phyloP scores from a whole-genome alignment of 177 flowering plant genomes.

The Vitis hybrid region DNA sequence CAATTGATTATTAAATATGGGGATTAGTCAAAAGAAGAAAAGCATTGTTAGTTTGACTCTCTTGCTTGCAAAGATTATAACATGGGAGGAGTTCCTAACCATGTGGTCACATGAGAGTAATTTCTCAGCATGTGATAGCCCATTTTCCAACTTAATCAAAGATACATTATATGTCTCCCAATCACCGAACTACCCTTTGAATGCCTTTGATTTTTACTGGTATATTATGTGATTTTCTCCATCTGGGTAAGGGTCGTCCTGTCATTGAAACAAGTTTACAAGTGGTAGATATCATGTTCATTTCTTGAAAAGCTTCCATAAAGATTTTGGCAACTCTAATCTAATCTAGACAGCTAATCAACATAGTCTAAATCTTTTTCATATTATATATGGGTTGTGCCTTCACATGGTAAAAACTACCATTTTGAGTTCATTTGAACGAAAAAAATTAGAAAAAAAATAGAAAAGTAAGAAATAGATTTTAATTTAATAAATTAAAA shows the following conservation, averaged over 20 bases:
- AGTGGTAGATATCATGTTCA: constrained; percentile 18
- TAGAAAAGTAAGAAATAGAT: too few species aligned
- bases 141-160: constrained; percentile 15
- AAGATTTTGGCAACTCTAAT: constrained; percentile 31
- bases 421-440: too few species aligned
- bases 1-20: background rate
- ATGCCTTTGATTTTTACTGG: background rate
- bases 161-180: background rate
- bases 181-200: constrained; percentile 23
- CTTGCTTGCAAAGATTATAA: constrained; percentile 20
- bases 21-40: constrained; percentile 25
- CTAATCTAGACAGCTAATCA: constrained; percentile 28
- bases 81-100: constrained; percentile 22
- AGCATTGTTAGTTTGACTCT: constrained; percentile 30
- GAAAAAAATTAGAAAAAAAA: too few species aligned
- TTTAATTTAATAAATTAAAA: too few species aligned
- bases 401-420: background rate
- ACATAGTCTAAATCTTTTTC: constrained; percentile 11
- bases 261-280: constrained; percentile 8
- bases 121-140: constrained; percentile 30
- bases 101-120: constrained; percentile 40
- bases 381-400: constrained; percentile 7
- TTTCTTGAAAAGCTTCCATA: constrained; percentile 17
- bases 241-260: constrained; percentile 1
- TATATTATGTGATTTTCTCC: background rate